Evolutionary conservation across 176 grass and related monocot species (phyloP), one percentile per base, ranked within the genome.

Genomic region (Rhynchospora breviuscula): DNA sequence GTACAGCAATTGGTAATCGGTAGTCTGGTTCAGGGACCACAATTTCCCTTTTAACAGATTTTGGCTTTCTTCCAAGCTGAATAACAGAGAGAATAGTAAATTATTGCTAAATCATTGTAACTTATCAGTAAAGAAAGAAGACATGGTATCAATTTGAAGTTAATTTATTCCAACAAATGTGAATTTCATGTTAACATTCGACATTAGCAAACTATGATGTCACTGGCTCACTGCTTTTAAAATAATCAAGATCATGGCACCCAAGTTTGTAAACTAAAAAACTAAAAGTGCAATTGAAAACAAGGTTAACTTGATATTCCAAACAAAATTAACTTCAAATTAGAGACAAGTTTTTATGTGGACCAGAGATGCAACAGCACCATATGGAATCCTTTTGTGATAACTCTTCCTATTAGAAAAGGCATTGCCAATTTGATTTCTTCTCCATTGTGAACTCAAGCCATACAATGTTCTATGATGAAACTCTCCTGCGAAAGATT

Each of bases 21-120:
- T 94, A 98, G 90, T 98, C 95, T 46, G 92, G 95, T 26, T 98
- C 87, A 31, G 92, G 95, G 72, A 93, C 68, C 33, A 98, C 87
- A 40, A 88, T 85, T 86, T 91, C 90, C 78, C 86, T 94, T 60
- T 82, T 82, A 4, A 82, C 79, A 82, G 81, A 80, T 51, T 56
- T 88, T 49, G 90, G 84, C 84, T 98, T 93, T 70, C 87, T 89
- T 88, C 95, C 95, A 76, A 94, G 7, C 95, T 98, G 73, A 31
- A 48, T 79, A 85, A 11, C 19, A 67, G 43, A 62, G 29, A 47
- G 62, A 85, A 58, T 85, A 62, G 54, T 73, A 61, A 75, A 76
- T 77, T 14, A 62, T 84, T 40, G 12, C 45, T 14, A 84, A 10
- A 57, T 62, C 18, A 53, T 75, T n/a, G 0, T 53, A 75, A 53